phyloP scores from a whole-genome alignment of 2,329 filamentous ascomycete genomes.

The Colletotrichum phormii region DNA sequence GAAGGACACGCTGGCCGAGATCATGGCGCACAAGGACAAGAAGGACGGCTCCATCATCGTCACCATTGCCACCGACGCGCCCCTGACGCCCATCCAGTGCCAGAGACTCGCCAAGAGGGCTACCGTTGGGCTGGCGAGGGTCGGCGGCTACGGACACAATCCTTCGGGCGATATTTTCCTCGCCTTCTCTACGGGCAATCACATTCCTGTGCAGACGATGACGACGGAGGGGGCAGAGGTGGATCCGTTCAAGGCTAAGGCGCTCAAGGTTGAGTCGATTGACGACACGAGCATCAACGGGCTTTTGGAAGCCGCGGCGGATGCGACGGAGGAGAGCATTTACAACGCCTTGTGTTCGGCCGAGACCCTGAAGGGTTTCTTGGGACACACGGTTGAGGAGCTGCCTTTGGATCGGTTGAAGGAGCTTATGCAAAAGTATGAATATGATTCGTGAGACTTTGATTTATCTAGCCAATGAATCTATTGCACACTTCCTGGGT shows the following conservation, averaged over 20 bases:
- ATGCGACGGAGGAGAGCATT: constrained; percentile 74
- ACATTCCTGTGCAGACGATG: constrained; percentile 57
- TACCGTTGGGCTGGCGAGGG: constrained; percentile 69
- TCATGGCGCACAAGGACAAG: constrained; percentile 53
- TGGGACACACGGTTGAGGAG: constrained; percentile 61
- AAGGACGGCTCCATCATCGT: constrained; percentile 73
- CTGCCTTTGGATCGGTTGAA: constrained; percentile 60
- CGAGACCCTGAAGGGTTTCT: constrained; percentile 66
- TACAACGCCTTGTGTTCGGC: constrained; percentile 73
- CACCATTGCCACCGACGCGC: constrained; percentile 70
- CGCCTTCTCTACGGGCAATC: constrained; percentile 72
- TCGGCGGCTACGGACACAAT: constrained; percentile 72
- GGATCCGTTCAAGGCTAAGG: constrained; percentile 53
- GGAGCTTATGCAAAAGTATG: constrained; percentile 56
- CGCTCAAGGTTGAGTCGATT: constrained; percentile 56
- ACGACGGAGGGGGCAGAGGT: constrained; percentile 44
- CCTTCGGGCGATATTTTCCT: constrained; percentile 75
- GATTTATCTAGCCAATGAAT: not conserved
- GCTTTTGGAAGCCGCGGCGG: constrained; percentile 70
- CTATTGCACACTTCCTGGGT: not conserved
- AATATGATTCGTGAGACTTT: constrained; percentile 39
- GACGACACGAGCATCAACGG: constrained; percentile 71
- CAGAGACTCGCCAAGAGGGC: constrained; percentile 70
- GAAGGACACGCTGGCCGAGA: constrained; percentile 43
- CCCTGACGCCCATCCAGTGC: constrained; percentile 67